Evolutionary conservation across 805 yeast genomes (phyloP).

Genomic region (Diddensiella santjacobensis): DNA sequence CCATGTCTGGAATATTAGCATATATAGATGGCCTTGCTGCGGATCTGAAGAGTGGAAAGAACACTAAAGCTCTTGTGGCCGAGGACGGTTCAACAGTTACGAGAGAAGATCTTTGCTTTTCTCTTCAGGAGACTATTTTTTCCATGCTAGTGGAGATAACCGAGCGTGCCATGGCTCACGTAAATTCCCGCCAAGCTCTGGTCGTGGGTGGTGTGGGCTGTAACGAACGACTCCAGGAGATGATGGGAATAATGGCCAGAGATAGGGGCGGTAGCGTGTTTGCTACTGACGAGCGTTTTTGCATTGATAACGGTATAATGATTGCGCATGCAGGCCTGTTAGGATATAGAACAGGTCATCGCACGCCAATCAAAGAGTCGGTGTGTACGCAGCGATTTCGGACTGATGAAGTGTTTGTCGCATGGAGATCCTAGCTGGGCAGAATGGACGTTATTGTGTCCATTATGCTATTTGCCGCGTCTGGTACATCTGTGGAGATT

Average conservation of each 20-base stretch:
- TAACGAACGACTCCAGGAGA: slow-evolving; percentile 82
- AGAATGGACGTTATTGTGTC: too few species aligned
- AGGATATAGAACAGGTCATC: slow-evolving; percentile 76
- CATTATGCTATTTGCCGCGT: neutral
- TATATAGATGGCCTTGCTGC: slow-evolving; percentile 76
- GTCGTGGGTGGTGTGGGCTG: slow-evolving; percentile 99
- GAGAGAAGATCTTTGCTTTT: slow-evolving; percentile 84
- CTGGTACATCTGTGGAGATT: neutral
- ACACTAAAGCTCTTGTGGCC: slow-evolving; percentile 17
- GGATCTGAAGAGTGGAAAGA: slow-evolving; percentile 52
- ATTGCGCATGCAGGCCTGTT: slow-evolving; percentile 96
- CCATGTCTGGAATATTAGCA: slow-evolving; percentile 94
- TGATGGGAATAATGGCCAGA: slow-evolving; percentile 94
- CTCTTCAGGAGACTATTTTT: slow-evolving; percentile 86
- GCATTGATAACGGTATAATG: slow-evolving; percentile 98
- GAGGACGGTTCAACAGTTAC: slow-evolving; percentile 53
- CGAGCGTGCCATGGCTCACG: slow-evolving; percentile 98
- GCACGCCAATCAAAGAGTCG: slow-evolving; percentile 56
- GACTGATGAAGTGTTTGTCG: slow-evolving; percentile 87
- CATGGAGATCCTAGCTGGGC: slow-evolving; percentile 65
- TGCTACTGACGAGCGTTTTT: slow-evolving; percentile 95
- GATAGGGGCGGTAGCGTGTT: slow-evolving; percentile 86
- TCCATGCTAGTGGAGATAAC: slow-evolving; percentile 98
- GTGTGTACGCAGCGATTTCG: slow-evolving; percentile 92
- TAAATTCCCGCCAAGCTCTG: slow-evolving; percentile 78